Conservation (phyloP, 768 basidiomycete species). For the Hygrocybe coccinea region DNA sequence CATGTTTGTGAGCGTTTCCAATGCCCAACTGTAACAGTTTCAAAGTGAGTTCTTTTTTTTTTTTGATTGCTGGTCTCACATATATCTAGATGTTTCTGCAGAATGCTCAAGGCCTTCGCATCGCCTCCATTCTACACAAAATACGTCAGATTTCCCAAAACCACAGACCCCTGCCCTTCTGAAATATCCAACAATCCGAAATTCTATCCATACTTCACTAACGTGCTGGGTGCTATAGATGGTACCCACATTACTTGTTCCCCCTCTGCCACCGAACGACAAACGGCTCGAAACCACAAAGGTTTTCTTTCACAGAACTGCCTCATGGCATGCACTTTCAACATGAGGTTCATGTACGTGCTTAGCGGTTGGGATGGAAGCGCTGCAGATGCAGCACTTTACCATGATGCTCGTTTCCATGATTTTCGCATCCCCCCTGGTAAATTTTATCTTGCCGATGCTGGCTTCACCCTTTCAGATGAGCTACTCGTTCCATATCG, state of each 20-base stretch:
- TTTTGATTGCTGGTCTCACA: not conserved
- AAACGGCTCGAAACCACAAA: constrained; percentile 23
- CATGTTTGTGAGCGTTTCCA: too few species aligned
- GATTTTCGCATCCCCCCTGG: constrained; percentile 31
- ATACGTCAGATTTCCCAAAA: constrained; percentile 18
- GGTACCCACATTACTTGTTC: constrained; percentile 27
- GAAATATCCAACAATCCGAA: constrained; percentile 24
- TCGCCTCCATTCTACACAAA: constrained; percentile 15
- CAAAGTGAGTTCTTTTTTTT: not conserved
- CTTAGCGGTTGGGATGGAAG: constrained; percentile 40
- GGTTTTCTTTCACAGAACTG: constrained; percentile 36
- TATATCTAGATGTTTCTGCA: constrained; percentile 11
- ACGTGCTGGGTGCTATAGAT: constrained; percentile 33
- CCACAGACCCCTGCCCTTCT: constrained; percentile 12
- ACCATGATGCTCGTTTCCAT: constrained; percentile 19
- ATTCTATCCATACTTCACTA: constrained; percentile 29
- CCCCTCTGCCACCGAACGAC: constrained; percentile 15
- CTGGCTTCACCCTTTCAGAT: constrained; percentile 34
- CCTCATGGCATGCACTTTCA: constrained; percentile 32
- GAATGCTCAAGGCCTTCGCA: constrained; percentile 10
- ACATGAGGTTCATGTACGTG: constrained; percentile 23
- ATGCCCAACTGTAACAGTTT: constrained; percentile 9
- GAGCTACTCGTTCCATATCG: constrained; percentile 35
- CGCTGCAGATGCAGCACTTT: constrained; percentile 33
- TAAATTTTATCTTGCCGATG: constrained; percentile 34